A percentile compares a stretch with the other conserved stretches of the same genome.
Conservation (phyloP, 768 basidiomycete species). For the Boletus tylopilopsis region DNA sequence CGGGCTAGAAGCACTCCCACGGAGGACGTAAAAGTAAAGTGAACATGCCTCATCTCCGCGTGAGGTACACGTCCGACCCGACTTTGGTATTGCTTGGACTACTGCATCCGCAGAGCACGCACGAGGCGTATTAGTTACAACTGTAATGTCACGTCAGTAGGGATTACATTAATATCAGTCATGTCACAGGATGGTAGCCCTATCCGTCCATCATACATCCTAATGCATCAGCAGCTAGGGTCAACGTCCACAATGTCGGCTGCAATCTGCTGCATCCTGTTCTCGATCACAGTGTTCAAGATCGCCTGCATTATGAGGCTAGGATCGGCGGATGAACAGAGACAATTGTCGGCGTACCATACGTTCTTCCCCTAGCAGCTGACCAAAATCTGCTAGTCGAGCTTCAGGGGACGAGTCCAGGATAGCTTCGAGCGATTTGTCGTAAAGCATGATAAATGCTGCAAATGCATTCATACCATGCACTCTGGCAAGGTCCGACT, state of each 20-base stretch:
- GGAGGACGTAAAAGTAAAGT: conserved; percentile 7
- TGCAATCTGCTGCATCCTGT: conserved; percentile 30
- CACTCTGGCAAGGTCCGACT: conserved; percentile 50
- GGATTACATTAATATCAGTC: conserved; percentile 26
- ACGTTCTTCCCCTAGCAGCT: conserved; percentile 45
- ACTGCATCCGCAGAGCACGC: conserved; percentile 17
- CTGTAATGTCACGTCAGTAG: conserved; percentile 28
- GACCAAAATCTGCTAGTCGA: conserved; percentile 43
- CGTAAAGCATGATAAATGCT: conserved; percentile 59
- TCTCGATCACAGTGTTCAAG: conserved; percentile 37
- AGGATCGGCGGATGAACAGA: conserved; percentile 2
- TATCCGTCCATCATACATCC: conserved; percentile 3
- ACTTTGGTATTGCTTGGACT: conserved; percentile 21
- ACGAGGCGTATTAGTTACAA: conserved; percentile 18
- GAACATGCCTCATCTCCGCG: conserved; percentile 6
- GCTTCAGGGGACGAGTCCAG: conserved; percentile 47
- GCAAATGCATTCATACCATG: conserved; percentile 70
- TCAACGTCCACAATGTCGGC: conserved; percentile 6
- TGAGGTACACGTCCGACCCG: conserved; percentile 8
- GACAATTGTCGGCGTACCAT: conserved; percentile 42
- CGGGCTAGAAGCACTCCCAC: neutral
- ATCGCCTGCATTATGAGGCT: conserved; percentile 22
- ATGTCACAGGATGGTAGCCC: conserved; percentile 6
- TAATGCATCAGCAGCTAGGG: conserved; percentile 13
- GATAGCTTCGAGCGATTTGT: conserved; percentile 51